Base-by-base conservation (phyloP, 2,329 filamentous ascomycete species). In the Cladosporium sp. region DNA sequence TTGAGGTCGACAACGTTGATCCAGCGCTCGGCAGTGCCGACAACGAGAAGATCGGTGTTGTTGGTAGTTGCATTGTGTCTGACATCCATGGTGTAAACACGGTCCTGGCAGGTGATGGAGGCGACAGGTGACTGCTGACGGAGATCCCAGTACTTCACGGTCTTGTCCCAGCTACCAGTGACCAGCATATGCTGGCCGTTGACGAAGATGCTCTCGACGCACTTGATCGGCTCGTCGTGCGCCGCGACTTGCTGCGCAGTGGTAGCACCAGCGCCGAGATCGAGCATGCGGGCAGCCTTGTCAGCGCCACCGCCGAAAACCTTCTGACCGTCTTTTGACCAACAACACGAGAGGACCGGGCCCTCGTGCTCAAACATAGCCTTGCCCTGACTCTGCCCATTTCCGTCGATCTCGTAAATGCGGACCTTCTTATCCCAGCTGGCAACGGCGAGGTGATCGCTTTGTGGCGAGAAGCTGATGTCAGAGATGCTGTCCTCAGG, bases 371-470 rank as follows among this genome's bases (percentile, higher is more conserved):
- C 87, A 66, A 93, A 95, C 54, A 86, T 76, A 58, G 89, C 89
- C 66, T 91, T 92, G 46, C 89, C 90, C 68, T 89, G 83, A 65
- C 87, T 92, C 67, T 87, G 81, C 41, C 90, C 89, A 60, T 83
- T 83, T 53, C 73, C 74, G 59, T 85, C 83, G 67, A 97, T 89
- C 71, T 97, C 89, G 74, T 97, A 98, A 68, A 98, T 92, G 66
- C 91, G 86, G 58, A 97, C 89, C 70, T 95, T 95, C 76, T 95
- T 95, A 73, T 98, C 93, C 93, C 93, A 98, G 63, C 89, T 95
- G 44, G 89, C 77, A 34, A 96, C 88, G 19, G 92, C 90, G 14
- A 98, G 78, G 68, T 95, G 87, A 63, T 97, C 89, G 60, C 74
- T 80, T 49, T 77, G 77, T 1, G 86, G 83, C 11, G 86, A 91